Evolutionary conservation across 441 rosid genomes (phyloP).

Genomic region (Pelargonium australe): DNA sequence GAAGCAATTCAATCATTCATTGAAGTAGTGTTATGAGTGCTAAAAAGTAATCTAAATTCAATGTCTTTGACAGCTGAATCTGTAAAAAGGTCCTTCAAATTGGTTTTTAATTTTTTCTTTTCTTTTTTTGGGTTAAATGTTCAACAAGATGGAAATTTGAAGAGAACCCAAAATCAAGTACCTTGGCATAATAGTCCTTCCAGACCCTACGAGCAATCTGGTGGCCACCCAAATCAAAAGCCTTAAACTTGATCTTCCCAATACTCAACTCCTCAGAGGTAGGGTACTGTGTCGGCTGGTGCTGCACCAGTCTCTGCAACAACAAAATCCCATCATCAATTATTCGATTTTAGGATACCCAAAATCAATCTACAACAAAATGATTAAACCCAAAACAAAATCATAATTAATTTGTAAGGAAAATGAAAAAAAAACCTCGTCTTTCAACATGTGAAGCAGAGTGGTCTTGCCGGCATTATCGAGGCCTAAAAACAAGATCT

Average conservation of each 20-base stretch:
- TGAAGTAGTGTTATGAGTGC: not conserved
- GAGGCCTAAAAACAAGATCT: constrained; percentile 21
- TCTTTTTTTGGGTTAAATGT: not conserved
- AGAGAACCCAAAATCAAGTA: not conserved
- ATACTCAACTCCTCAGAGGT: constrained; percentile 35
- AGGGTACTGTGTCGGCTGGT: constrained; percentile 34
- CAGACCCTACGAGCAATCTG: constrained; percentile 35
- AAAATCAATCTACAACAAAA: not conserved
- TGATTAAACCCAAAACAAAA: not conserved
- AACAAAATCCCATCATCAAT: not conserved
- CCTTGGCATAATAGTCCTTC: constrained; percentile 34
- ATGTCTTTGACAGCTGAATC: not conserved
- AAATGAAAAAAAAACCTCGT: constrained; percentile 9
- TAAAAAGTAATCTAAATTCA: not conserved
- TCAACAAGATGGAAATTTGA: not conserved
- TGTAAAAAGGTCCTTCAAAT: not conserved
- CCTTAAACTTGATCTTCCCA: constrained; percentile 33
- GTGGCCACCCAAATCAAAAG: constrained; percentile 37
- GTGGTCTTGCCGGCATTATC: constrained; percentile 25
- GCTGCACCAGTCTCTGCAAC: constrained; percentile 29
- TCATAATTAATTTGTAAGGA: too few relatives aligned
- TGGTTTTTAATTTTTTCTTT: not conserved
- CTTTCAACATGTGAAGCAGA: constrained; percentile 23
- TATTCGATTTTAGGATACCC: not conserved
- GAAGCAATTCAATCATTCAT: too few relatives aligned